Evolutionary conservation across 2,329 filamentous ascomycete species (phyloP).

Genomic region (Monilinia fructigena): DNA sequence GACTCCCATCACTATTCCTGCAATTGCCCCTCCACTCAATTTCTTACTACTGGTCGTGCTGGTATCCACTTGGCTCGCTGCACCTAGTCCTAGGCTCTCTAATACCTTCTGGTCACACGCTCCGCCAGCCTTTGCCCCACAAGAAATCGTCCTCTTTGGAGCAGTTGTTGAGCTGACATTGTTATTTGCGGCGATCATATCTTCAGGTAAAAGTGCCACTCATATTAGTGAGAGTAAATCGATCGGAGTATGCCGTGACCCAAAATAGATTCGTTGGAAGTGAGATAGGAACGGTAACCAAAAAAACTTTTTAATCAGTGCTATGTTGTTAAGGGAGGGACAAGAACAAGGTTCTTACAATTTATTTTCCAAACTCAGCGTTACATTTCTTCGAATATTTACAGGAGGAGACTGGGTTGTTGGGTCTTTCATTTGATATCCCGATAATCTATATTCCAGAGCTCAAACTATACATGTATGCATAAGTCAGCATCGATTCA

Average conservation of each 20-base stretch:
- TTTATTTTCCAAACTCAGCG: slow-evolving; percentile 8
- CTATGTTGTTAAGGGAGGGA: background rate
- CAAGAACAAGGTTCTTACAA: slow-evolving; percentile 13
- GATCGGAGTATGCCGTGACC: slow-evolving; percentile 18
- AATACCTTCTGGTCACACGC: slow-evolving; percentile 13
- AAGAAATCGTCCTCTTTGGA: slow-evolving; percentile 9
- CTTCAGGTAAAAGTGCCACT: slow-evolving; percentile 6
- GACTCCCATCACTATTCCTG: slow-evolving; percentile 3
- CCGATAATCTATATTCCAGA: background rate
- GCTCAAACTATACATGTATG: background rate
- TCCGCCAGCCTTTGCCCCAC: slow-evolving; percentile 11
- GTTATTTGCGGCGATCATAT: slow-evolving; percentile 8
- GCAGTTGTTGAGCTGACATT: slow-evolving; percentile 5
- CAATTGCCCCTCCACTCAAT: background rate
- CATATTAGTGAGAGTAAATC: slow-evolving; percentile 19
- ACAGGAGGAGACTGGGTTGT: slow-evolving; percentile 12
- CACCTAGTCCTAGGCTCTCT: background rate
- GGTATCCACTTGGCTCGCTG: background rate
- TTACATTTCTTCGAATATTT: background rate
- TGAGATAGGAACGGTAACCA: slow-evolving; percentile 15
- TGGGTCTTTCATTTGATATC: slow-evolving; percentile 9
- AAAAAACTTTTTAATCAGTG: slow-evolving; percentile 12
- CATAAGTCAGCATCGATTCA: background rate
- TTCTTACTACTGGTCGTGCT: background rate
- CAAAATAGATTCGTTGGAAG: slow-evolving; percentile 18